phyloP scores from a whole-genome alignment of 257 asterid species.

The Penstemon davidsonii region DNA sequence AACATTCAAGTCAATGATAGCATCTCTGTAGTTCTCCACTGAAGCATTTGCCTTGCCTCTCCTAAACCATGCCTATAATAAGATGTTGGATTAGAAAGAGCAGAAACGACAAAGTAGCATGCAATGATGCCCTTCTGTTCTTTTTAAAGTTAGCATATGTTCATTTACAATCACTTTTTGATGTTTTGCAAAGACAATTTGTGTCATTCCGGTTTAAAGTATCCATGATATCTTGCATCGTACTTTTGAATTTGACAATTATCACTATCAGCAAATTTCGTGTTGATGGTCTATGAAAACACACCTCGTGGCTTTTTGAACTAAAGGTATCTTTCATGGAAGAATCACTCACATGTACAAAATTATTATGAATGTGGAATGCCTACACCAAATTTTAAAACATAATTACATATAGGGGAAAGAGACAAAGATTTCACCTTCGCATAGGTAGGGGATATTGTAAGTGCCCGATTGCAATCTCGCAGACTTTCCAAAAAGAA shows the following conservation, averaged over 20 bases:
- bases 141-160: background rate
- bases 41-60: slow-evolving; percentile 84
- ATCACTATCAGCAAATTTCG: slow-evolving; percentile 23
- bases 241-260: background rate
- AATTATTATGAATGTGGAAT: background rate
- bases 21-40: slow-evolving; percentile 64
- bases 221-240: background rate
- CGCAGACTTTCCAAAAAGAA: slow-evolving; percentile 60
- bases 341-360: slow-evolving; percentile 4
- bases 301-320: background rate
- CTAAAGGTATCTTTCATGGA: slow-evolving; percentile 5
- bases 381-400: background rate
- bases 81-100: slow-evolving; percentile 22
- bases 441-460: slow-evolving; percentile 58
- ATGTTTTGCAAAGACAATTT: slow-evolving; percentile 19
- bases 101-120: background rate
- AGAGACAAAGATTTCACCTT: slow-evolving; percentile 53
- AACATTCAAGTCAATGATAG: slow-evolving; percentile 60
- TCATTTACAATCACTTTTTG: slow-evolving; percentile 4
- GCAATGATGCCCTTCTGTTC: background rate
- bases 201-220: background rate
- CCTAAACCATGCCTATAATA: slow-evolving; percentile 84
- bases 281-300: slow-evolving; percentile 14
- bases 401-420: background rate
- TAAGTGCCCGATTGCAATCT: slow-evolving; percentile 73